Evolutionary conservation across 257 asterid species (phyloP).

Genomic region (Solanum gandarillasii): DNA sequence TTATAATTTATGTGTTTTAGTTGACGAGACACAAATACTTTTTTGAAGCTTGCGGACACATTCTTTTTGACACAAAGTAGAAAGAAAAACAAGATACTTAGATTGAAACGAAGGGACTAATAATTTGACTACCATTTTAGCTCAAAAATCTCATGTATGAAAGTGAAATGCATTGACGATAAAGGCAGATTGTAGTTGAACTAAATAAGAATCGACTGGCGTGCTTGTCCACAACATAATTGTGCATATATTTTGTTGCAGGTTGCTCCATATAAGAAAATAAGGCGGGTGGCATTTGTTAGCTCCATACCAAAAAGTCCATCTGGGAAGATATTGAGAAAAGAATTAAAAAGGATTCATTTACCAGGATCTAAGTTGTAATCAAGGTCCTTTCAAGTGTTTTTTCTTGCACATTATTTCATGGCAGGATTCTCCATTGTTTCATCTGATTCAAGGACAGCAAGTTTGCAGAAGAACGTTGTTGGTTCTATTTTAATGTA

Average conservation of each 20-base stretch:
- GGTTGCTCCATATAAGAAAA: slow-evolving; percentile 52
- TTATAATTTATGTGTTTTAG: background rate
- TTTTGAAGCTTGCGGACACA: background rate
- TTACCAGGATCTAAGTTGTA: slow-evolving; percentile 24
- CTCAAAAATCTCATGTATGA: background rate
- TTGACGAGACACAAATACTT: background rate
- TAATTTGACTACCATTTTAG: background rate
- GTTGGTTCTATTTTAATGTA: background rate
- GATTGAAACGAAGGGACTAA: background rate
- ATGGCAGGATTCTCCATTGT: background rate
- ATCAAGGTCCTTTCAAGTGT: background rate
- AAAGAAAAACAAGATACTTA: background rate
- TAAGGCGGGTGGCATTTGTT: slow-evolving; percentile 39
- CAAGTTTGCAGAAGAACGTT: background rate
- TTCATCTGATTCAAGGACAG: background rate
- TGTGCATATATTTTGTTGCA: background rate
- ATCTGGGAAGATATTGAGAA: slow-evolving; percentile 47
- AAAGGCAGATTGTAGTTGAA: background rate
- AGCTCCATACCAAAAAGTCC: slow-evolving; percentile 36
- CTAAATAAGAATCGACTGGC: background rate
- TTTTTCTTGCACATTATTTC: background rate
- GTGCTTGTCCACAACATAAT: background rate
- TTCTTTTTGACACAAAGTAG: background rate
- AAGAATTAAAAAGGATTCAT: slow-evolving; percentile 20
- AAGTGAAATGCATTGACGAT: background rate